phyloP scores from a whole-genome alignment of 495 filamentous ascomycete species.

The Acidiella bohemica region DNA sequence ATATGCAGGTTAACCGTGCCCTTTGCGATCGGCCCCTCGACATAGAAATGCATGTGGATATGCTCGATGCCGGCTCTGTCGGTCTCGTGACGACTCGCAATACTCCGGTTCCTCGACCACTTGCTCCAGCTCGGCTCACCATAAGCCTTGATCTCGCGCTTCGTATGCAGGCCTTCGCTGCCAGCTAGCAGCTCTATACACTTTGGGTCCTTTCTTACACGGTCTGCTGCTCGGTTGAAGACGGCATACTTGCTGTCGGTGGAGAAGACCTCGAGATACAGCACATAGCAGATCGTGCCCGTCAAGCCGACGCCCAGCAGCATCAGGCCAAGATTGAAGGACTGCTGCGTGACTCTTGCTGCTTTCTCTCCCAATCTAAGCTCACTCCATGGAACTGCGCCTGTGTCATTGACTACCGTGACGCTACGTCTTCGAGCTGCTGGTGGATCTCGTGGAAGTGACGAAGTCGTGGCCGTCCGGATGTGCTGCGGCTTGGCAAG shows the following conservation, averaged over 20 bases:
- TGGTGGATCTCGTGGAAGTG: slow-evolving; percentile 1
- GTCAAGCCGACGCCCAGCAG: slow-evolving; percentile 62
- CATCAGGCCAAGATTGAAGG: slow-evolving; percentile 71
- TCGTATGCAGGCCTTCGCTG: slow-evolving; percentile 26
- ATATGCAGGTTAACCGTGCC: slow-evolving; percentile 70
- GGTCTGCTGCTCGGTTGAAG: slow-evolving; percentile 77
- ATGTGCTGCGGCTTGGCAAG: background rate
- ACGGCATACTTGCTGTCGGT: slow-evolving; percentile 71
- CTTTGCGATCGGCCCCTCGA: slow-evolving; percentile 64
- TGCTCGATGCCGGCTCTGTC: slow-evolving; percentile 70
- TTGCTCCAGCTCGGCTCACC: slow-evolving; percentile 72
- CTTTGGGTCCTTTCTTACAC: slow-evolving; percentile 55
- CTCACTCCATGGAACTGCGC: slow-evolving; percentile 63
- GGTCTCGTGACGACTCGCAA: slow-evolving; percentile 44
- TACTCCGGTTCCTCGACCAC: slow-evolving; percentile 73
- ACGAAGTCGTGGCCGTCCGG: slow-evolving; percentile 10
- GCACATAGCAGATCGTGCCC: slow-evolving; percentile 44
- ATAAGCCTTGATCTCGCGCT: slow-evolving; percentile 63
- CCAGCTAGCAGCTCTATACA: slow-evolving; percentile 62
- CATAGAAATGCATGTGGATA: slow-evolving; percentile 77
- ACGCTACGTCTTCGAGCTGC: slow-evolving; percentile 30
- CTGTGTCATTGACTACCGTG: slow-evolving; percentile 70
- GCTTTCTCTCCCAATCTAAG: slow-evolving; percentile 66
- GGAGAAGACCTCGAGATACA: slow-evolving; percentile 79
- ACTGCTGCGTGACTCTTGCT: slow-evolving; percentile 75